These are phyloP conservation scores for Acanthamoeba lenticulata DNA, from an alignment of 208 protist genomes.

Conservation along the genomic window DNA sequence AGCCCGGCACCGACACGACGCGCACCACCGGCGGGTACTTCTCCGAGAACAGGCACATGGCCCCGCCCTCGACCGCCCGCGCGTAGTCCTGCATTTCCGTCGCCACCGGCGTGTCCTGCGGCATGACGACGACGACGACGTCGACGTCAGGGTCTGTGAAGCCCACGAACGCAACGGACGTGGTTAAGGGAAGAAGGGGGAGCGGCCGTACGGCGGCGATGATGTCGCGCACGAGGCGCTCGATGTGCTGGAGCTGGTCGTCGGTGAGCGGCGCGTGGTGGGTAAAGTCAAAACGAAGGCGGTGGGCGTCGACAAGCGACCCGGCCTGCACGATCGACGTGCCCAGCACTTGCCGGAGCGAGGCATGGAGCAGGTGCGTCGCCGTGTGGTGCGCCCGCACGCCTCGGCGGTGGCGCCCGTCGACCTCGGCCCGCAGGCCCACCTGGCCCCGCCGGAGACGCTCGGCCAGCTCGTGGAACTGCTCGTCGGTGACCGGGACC, in stretches of 20 bases:
- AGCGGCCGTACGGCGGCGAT: background rate
- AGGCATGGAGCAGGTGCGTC: slow-evolving; percentile 24
- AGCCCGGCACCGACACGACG: slow-evolving; percentile 69
- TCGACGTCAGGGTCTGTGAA: background rate
- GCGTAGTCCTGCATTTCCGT: slow-evolving; percentile 16
- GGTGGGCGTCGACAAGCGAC: slow-evolving; percentile 46
- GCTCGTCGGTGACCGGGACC: background rate
- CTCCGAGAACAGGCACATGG: slow-evolving; percentile 76
- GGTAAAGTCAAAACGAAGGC: slow-evolving; percentile 71
- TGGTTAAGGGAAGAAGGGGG: background rate
- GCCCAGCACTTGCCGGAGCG: background rate
- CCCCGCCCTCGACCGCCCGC: slow-evolving; percentile 63
- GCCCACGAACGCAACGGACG: background rate
- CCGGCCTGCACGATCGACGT: slow-evolving; percentile 31
- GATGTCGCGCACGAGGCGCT: background rate
- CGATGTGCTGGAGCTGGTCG: slow-evolving; percentile 14
- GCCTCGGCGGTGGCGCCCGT: background rate
- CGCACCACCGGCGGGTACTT: slow-evolving; percentile 79
- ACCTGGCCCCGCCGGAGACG: background rate
- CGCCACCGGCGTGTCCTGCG: slow-evolving; percentile 1
- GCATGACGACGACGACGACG: background rate
- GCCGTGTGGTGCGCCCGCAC: slow-evolving; percentile 18
- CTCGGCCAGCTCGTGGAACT: background rate
- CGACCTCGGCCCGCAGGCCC: background rate
- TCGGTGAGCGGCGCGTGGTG: slow-evolving; percentile 1